phyloP scores from a whole-genome alignment of 768 basidiomycete species.

The Kwoniella sp. region DNA sequence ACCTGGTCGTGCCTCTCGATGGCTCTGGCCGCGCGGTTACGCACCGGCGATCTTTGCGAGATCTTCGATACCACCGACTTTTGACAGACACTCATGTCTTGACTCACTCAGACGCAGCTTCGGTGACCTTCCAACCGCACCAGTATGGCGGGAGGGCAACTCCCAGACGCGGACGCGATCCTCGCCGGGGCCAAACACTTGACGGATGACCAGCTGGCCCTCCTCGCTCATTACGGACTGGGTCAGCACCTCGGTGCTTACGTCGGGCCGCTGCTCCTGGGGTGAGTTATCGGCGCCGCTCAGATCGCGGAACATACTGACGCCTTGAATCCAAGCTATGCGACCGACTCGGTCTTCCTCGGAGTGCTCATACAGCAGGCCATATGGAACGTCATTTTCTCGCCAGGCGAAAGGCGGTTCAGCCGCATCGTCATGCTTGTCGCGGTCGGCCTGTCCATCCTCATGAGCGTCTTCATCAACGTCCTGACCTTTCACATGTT shows the following conservation, averaged over 20 bases:
- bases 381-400: slow-evolving; percentile 1
- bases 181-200: too few relatives aligned
- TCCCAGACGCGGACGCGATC: too few relatives aligned
- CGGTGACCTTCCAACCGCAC: too few relatives aligned
- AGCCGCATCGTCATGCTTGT: slow-evolving; percentile 6
- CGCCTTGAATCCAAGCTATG: slow-evolving; percentile 1
- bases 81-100: too few relatives aligned
- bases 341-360: slow-evolving; percentile 6
- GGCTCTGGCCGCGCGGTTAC: too few relatives aligned
- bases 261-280: slow-evolving; percentile 4
- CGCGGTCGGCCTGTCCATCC: neutral
- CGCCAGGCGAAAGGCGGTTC: slow-evolving; percentile 5
- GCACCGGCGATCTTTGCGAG: too few relatives aligned
- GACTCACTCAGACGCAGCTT: too few relatives aligned
- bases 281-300: neutral
- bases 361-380: slow-evolving; percentile 7
- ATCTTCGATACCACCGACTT: too few relatives aligned
- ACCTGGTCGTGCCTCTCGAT: too few relatives aligned
- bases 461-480: slow-evolving; percentile 4
- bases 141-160: too few relatives aligned
- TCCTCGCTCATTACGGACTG: neutral
- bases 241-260: slow-evolving; percentile 1
- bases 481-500: slow-evolving; percentile 6
- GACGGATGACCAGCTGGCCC: slow-evolving; percentile 3
- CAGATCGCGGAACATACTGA: neutral